Evolutionary conservation across 805 yeast genomes (phyloP), one percentile per base, ranked within the genome.

Genomic region (Lipomyces anomalus): DNA sequence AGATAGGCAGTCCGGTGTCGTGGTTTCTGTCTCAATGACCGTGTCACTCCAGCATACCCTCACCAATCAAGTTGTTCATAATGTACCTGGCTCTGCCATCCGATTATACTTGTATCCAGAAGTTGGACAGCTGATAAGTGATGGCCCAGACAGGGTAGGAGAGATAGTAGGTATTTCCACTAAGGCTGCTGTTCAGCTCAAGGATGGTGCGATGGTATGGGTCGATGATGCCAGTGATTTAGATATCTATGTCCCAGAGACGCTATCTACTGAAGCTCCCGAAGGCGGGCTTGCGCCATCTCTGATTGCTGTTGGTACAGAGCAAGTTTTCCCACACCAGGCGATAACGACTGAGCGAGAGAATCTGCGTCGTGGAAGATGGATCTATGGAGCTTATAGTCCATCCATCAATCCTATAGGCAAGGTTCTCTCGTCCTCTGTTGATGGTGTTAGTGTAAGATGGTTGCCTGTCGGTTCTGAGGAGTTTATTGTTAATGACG

Each of bases 41-140:
- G 43, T 51, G 6, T 36, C 53, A 11, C 34, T 51, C 3, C 54
- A 51, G 42, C 55, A 51, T 38, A 51, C 55, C 5, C 43, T 35
- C 22, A 49, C 55, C 13, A 44, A 49, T 22, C 35, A 50, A 18
- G 50, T 48, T 16, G 40, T 49, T 6, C 40, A 41, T 24, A 30
- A 39, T 26, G 40, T 51, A 3, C 39, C 47, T 13, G 55, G 55
- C 11, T 35, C 34, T 11, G 50, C 29, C n/a, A 38, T 51, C 9
- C 38, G 42, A 36, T 42, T 49, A 4, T 51, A 48, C 22, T 20
- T 48, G 6, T 17, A 16, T 13, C 53, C 53, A 13, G 53, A 49
- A 18, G 38, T 35, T 17, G 55, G 55, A 28, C 50, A 49, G 40
- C 37, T 45, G 16, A 35, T 51, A n/a, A 44, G 41, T 37, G 50